Conservation (phyloP, 257 asterid genomes). For the Plectranthus barbatus region DNA sequence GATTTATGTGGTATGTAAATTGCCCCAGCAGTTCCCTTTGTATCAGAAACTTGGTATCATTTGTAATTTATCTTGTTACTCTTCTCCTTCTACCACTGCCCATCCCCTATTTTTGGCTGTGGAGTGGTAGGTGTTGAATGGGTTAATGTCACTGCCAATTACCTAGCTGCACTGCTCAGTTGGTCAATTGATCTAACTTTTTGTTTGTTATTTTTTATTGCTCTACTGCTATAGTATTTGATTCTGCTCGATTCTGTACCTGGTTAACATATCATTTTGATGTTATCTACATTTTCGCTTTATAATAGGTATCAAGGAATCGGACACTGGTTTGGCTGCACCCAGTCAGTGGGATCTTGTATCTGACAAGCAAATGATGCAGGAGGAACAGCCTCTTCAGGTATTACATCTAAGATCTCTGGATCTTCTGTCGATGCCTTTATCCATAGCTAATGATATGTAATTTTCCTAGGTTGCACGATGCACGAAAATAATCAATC, state of each 20-base stretch:
- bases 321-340: constrained; percentile 96
- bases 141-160: neutral
- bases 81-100: neutral
- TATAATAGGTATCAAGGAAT: constrained; percentile 77
- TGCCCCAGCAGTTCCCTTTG: neutral
- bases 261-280: neutral
- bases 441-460: neutral
- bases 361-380: constrained; percentile 99
- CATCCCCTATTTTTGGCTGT: neutral
- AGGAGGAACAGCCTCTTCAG: constrained; percentile 97
- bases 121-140: neutral
- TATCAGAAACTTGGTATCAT: neutral
- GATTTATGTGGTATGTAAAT: constrained; percentile 68
- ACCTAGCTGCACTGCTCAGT: neutral
- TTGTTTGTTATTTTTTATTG: neutral
- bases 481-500: constrained; percentile 84
- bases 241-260: neutral
- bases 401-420: constrained; percentile 18
- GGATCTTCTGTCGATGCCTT: neutral
- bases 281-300: constrained; percentile 3
- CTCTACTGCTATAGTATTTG: neutral
- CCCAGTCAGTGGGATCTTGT: constrained; percentile 99
- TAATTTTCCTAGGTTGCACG: constrained; percentile 58
- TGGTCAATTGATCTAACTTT: neutral
- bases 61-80: neutral